These are phyloP conservation scores for Withania somnifera DNA, from an alignment of 305 asterid species.

Conservation along the genomic window DNA sequence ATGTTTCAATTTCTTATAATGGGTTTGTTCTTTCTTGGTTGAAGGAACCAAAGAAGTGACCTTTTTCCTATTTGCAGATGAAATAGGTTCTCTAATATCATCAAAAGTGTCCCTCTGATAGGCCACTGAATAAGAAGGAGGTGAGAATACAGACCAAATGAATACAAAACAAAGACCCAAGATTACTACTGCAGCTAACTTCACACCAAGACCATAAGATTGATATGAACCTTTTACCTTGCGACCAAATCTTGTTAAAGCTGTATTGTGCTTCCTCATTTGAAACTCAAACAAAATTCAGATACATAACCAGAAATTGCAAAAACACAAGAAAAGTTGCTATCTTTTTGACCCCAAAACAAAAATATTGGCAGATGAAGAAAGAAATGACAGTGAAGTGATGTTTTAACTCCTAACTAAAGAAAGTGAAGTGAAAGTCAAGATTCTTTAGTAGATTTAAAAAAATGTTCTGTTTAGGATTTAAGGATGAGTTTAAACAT, in stretches of 20 bases:
- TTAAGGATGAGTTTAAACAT: not conserved
- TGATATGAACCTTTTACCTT: constrained; percentile 75
- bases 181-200: constrained; percentile 53
- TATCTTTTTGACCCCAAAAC: too few relatives aligned
- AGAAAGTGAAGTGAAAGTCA: constrained; percentile 17
- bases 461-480: not conserved
- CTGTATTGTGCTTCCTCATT: constrained; percentile 29
- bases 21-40: constrained; percentile 23
- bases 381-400: constrained; percentile 1
- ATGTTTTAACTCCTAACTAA: constrained; percentile 23
- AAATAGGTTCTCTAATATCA: constrained; percentile 60
- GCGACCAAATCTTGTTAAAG: constrained; percentile 73
- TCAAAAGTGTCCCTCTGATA: constrained; percentile 80
- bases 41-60: constrained; percentile 16
- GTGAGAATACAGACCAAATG: constrained; percentile 73
- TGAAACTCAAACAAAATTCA: constrained; percentile 1
- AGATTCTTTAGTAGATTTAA: constrained; percentile 32
- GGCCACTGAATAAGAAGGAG: constrained; percentile 46
- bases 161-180: constrained; percentile 78
- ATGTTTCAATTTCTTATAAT: constrained; percentile 14
- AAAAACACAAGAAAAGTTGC: not conserved
- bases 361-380: not conserved
- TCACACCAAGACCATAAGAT: constrained; percentile 62
- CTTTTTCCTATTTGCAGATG: constrained; percentile 28
- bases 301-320: not conserved